Evolutionary conservation across 805 yeast species (phyloP), one percentile per base, ranked within the genome.

Genomic region (Candida koratica): DNA sequence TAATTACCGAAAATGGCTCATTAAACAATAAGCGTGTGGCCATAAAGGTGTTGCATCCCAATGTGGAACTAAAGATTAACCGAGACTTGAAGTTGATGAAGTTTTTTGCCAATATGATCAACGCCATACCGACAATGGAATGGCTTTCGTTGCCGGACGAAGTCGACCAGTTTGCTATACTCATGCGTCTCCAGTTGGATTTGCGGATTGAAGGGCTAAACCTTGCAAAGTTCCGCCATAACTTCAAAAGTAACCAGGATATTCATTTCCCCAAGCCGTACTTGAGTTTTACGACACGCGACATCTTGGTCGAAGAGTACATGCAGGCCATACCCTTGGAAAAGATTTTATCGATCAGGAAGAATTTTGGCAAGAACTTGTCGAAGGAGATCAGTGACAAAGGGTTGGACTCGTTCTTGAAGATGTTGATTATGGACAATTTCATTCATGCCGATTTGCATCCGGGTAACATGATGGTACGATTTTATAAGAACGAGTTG

Each of bases 391-490:
- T 81, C 18, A 80, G 88, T 51, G 88, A 84, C 51, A 82, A 83
- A 43, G 84, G 95, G 6, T 75, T 93, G 16, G 95, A 93, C 55
- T 84, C 97, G 4, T 93, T 93, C 49, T 66, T 93, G 44, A 84
- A 88, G 50, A 93, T 93, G 99, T 68, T 93, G 43, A 82, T 93
- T 34, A 60, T 90, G 36, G 95, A 93, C 61, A 89, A 93, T 56
- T 93, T 93, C 58, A 86, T 89, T 28, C 99, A 93, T 57, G 90
- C 97, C 0, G 99, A 93, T 61, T 67, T 93, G 41, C 99, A 93
- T 48, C 97, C 98, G 0, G 99, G 99, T 3, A 93, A 93, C 56
- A 85, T 93, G 52, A 76, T 88, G 68, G 75, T 86, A 6, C 63
- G 86, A 32, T 79, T 84, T 49, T 70, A 80, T 47, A 77, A 77